Base-by-base conservation (phyloP, 306 rosid species). In the Hippophae rhamnoides region DNA sequence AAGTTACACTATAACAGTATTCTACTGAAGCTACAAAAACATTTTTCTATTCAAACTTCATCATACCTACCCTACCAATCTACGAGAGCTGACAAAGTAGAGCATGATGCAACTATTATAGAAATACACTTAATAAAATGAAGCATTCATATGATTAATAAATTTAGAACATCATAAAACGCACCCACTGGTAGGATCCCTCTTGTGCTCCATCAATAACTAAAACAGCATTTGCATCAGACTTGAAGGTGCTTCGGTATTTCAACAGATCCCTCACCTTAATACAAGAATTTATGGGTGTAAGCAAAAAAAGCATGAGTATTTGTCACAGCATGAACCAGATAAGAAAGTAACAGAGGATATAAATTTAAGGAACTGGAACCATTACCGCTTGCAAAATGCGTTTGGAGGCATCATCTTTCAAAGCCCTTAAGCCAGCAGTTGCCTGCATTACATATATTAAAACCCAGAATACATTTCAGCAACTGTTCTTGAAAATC, bases 201-300 rank as follows among this genome's bases (percentile, higher is more conserved):
- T 93, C 99, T 76, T 93, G 90, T 66, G 81, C 82, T 74, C 99
- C 99, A 80, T 93, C 99, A 52, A 93, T 72, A 41, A 93, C 99
- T 2, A 90, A 64, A 45, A 93, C 99, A 4, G 84, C 84, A 66
- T 77, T 74, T 25, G 78, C 3, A 40, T 73, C 78, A 27, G 76
- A 75, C 74, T 47, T 88, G 62, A 93, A 76, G 56, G 65, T 26
- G 79, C 90, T 84, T 59, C 65, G 82, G 0, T 80, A 68, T 72
- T 71, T 78, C 59, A 92, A 80, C 69, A 93, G 81, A 72, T 93
- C 89, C 81, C 87, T 72, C 50, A 93, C 97, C 97, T 90, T 74
- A 51, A 65, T 62, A 52, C 27, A 57, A 2, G 41, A 66, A 58
- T 63, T 9, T 5, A 69, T 52, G 42, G 58, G 54, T 43, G 13